These are phyloP conservation scores for Cymbopogon flexuosus DNA, from an alignment of 202 grass and related monocot genomes.

Conservation along the genomic window DNA sequence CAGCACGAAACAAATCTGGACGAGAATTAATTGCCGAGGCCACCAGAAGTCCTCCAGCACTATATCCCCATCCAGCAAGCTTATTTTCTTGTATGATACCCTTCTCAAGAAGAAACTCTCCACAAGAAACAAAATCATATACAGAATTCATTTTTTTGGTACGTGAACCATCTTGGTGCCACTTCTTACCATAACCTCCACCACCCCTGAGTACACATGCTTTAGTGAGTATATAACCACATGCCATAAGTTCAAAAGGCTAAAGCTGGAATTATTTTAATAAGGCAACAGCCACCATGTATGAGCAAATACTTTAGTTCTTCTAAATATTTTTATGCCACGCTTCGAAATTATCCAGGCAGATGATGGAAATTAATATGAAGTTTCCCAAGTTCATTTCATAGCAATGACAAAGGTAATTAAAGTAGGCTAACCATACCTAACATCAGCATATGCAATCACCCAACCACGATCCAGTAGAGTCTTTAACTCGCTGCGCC, in stretches of 20 bases:
- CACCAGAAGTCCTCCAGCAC: conserved; percentile 84
- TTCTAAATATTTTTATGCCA: conserved; percentile 14
- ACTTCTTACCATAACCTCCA: conserved; percentile 81
- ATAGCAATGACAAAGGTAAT: background rate
- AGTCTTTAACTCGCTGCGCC: conserved; percentile 90
- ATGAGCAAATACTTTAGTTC: conserved; percentile 10
- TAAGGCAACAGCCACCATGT: conserved; percentile 18
- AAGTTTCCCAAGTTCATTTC: background rate
- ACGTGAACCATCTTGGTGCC: conserved; percentile 70
- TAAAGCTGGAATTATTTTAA: conserved; percentile 4
- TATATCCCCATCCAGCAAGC: conserved; percentile 93
- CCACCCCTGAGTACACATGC: conserved; percentile 61
- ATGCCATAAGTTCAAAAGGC: background rate
- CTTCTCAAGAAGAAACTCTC: conserved; percentile 90
- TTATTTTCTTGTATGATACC: conserved; percentile 74
- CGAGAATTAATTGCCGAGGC: conserved; percentile 81
- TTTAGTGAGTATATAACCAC: conserved; percentile 26
- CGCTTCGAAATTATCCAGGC: background rate
- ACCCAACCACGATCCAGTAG: conserved; percentile 85
- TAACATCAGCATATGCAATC: conserved; percentile 95
- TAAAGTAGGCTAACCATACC: conserved; percentile 38
- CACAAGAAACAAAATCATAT: conserved; percentile 86
- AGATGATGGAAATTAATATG: background rate
- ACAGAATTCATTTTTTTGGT: conserved; percentile 74
- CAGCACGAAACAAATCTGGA: conserved; percentile 75